Percentiles rank a stretch among this genome's conserved stretches.
These are phyloP conservation scores for Paecilomyces fulvus DNA, from an alignment of 2,329 filamentous ascomycete species.

Conservation along the genomic window DNA sequence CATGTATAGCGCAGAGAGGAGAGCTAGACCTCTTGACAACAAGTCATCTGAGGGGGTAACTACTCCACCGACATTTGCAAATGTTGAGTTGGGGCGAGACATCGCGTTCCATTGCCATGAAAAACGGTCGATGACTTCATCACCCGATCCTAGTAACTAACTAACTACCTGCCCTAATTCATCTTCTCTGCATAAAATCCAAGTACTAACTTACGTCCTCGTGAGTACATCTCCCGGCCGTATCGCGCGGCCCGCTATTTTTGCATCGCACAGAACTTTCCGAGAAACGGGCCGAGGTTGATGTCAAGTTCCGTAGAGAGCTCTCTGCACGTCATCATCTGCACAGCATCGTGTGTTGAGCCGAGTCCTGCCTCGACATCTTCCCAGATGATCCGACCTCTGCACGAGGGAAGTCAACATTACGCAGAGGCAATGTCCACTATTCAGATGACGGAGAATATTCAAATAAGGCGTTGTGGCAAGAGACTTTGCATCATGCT, in stretches of 20 bases:
- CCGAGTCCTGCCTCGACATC: background rate
- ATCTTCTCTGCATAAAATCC: no score
- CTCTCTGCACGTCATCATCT: background rate
- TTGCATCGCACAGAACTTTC: background rate
- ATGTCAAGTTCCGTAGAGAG: background rate
- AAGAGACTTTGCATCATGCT: background rate
- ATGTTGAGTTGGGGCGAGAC: background rate
- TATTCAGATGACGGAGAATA: background rate
- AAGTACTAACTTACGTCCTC: no score
- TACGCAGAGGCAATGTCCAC: background rate
- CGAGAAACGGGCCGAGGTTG: background rate
- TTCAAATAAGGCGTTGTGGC: background rate
- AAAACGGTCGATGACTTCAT: background rate
- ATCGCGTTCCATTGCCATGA: background rate
- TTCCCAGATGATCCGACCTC: background rate
- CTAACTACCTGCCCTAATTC: background rate
- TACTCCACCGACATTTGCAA: no score
- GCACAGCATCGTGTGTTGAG: background rate
- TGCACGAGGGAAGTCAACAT: background rate
- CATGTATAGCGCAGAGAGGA: no score
- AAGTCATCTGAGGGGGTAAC: no score
- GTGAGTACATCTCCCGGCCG: background rate
- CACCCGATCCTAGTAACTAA: background rate
- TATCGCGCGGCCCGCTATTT: background rate
- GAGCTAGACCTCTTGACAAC: no score